Conservation (phyloP, 2,329 filamentous ascomycete genomes). For the Penicillium sclerotigenum region DNA sequence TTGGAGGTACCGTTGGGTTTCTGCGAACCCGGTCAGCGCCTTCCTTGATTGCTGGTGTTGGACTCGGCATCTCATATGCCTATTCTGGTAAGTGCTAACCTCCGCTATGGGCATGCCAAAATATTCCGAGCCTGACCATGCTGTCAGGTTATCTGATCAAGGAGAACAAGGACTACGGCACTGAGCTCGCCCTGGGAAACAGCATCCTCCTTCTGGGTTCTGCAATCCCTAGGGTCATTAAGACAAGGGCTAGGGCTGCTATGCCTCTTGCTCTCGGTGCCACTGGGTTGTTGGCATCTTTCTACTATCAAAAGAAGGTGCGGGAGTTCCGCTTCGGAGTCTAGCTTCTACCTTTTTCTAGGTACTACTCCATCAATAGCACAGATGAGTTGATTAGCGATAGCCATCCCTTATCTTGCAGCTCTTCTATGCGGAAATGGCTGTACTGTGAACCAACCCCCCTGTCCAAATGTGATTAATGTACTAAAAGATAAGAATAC, state of each 20-base stretch:
- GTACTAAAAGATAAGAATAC: neutral
- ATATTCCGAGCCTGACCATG: neutral
- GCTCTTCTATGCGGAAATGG: neutral
- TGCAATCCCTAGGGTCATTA: slow-evolving; percentile 11
- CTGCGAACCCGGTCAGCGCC: slow-evolving; percentile 16
- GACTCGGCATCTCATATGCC: slow-evolving; percentile 17
- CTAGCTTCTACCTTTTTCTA: neutral
- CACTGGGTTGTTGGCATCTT: neutral
- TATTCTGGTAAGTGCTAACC: slow-evolving; percentile 7
- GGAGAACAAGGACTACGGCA: slow-evolving; percentile 22
- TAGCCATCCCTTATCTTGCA: too few relatives aligned
- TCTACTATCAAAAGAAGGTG: slow-evolving; percentile 6
- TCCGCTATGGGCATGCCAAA: neutral
- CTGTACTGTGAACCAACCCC: neutral
- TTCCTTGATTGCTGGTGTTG: slow-evolving; percentile 19
- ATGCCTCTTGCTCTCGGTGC: slow-evolving; percentile 16
- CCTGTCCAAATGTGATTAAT: neutral
- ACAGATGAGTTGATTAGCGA: neutral
- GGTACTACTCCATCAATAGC: neutral
- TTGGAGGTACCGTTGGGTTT: slow-evolving; percentile 16
- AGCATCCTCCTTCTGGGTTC: slow-evolving; percentile 16
- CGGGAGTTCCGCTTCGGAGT: slow-evolving; percentile 4
- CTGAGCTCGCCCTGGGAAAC: slow-evolving; percentile 20
- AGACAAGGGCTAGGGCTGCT: slow-evolving; percentile 13
- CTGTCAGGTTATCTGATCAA: slow-evolving; percentile 17